These are phyloP conservation scores for Suhomyces kilbournensis DNA, from an alignment of 805 yeast genomes.

Conservation along the genomic window DNA sequence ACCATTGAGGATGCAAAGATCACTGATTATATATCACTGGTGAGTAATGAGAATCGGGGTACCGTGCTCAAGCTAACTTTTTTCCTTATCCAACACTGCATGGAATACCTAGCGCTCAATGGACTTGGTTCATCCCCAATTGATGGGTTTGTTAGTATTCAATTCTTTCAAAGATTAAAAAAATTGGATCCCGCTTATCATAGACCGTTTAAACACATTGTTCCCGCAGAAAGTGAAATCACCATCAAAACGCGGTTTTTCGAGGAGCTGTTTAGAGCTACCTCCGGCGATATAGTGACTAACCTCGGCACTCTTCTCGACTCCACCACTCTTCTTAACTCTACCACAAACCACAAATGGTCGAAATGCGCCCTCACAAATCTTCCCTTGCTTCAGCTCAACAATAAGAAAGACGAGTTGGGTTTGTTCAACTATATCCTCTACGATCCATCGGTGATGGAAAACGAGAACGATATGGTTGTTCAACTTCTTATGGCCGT, in stretches of 20 bases:
- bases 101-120: slow-evolving; percentile 6
- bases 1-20: not conserved
- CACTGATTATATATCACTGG: not conserved
- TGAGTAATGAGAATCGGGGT: slow-evolving; percentile 16
- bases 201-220: not conserved
- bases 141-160: slow-evolving; percentile 22
- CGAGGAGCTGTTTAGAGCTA: slow-evolving; percentile 28
- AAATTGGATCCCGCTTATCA: not conserved
- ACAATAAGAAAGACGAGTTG: slow-evolving; percentile 33
- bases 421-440: slow-evolving; percentile 26
- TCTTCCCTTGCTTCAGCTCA: slow-evolving; percentile 34
- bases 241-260: slow-evolving; percentile 29
- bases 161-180: slow-evolving; percentile 11
- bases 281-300: slow-evolving; percentile 12
- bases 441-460: slow-evolving; percentile 4
- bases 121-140: slow-evolving; percentile 7
- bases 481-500: slow-evolving; percentile 19
- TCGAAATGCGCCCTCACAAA: slow-evolving; percentile 33
- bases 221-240: slow-evolving; percentile 19
- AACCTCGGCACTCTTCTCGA: slow-evolving; percentile 14
- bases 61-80: slow-evolving; percentile 5
- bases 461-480: slow-evolving; percentile 10
- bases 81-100: slow-evolving; percentile 12
- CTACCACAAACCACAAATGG: slow-evolving; percentile 37
- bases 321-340: slow-evolving; percentile 16